Evolutionary conservation across 2,329 filamentous ascomycete genomes (phyloP), one percentile per base, ranked within the genome.

Genomic region (Byssoonygena ceratinophila): DNA sequence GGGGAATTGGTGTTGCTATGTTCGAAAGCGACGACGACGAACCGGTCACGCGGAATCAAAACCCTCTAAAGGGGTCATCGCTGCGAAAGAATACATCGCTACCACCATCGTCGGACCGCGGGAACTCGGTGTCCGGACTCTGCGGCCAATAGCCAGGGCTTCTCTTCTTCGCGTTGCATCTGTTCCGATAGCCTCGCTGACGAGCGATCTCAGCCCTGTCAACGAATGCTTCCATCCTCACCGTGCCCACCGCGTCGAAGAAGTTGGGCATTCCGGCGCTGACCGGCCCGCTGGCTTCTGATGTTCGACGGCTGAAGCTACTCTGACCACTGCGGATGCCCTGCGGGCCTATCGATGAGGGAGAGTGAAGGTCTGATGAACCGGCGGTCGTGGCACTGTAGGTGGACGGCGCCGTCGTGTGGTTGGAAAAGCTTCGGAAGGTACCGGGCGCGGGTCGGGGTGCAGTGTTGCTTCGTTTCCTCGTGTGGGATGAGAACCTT

Each of bases 151-250:
- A 61, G 51, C 59, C 66, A 29, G 63, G 66, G 34, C 60, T 58
- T 58, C 44, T 68, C 51, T 59, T 57, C 52, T 47, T 49, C 31
- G 53, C 57, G 18, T 16, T 50, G 53, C 68, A 62, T 50, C 61
- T 59, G 12, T 52, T 41, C 16, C 58, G 60, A 12, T 59, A 57
- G 39, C 51, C 53, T 31, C 63, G 61, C 29, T 62, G 56, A 27
- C 65, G 64, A 48, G 61, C 61, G 8, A 63, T 59, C 23, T 68
- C 64, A 9, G 67, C 65, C 31, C 72, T 71, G 58, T 82, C 79
- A 59, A 98, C 94, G 66, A 97, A 98, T 0, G 92, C 92, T 68
- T 97, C 91, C 91, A 98, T 97, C 25, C 92, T 82, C 44, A 97
- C 82, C 1, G 90, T 97, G 1, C 90, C 89, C 54, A 94, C 84